Base-by-base conservation (phyloP, 1,139 yeast genomes). In the Hyphopichia wangnamkhiaoensis region DNA sequence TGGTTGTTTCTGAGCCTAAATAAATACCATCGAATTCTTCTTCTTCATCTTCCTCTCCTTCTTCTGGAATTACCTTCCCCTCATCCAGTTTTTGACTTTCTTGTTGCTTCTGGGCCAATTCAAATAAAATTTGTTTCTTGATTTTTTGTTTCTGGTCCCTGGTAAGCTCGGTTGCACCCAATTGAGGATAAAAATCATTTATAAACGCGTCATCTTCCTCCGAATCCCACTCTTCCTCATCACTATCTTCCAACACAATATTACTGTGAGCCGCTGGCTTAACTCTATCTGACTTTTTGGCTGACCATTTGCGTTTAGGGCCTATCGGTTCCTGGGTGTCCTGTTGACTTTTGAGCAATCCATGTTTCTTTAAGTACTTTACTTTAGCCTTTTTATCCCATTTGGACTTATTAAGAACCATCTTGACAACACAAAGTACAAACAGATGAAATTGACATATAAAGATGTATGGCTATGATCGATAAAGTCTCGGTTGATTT, bases 381-480 rank as follows among this genome's bases (percentile, higher is more conserved):
- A 51, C 44, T 46, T 68, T 72, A 34, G 76, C 76, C 50, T 67
- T 70, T 44, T 63, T 65, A 49, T 71, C 78, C 71, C 75, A 71
- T 51, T 71, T 72, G 9, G 68, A 59, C 44, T 71, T 66, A 50
- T 71, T 68, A 34, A 71, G 53, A 30, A 71, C 77, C 77, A 71
- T 71, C 13, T 7, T 31, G 5, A 14, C 13, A 7, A 7, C 10
- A 6, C 6, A 8, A 8, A 25, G n/a, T 8, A 25, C 28, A 21
- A 21, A 21, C 10, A 21, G 24, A 21, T 21, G 9, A 21, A 21
- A 7, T 21, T 21, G 7, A 10, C 24, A 21, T 7, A 10, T 21
- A 21, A 21, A 21, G 10, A 21, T 7, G 10, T 7, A 21, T 7
- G 24, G 24, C n/a, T n/a, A n/a, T n/a, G n/a, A n/a, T n/a, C n/a